Evolutionary conservation across 2,329 filamentous ascomycete genomes (phyloP).

Genomic region (Tolypocladium cylindrosporum): DNA sequence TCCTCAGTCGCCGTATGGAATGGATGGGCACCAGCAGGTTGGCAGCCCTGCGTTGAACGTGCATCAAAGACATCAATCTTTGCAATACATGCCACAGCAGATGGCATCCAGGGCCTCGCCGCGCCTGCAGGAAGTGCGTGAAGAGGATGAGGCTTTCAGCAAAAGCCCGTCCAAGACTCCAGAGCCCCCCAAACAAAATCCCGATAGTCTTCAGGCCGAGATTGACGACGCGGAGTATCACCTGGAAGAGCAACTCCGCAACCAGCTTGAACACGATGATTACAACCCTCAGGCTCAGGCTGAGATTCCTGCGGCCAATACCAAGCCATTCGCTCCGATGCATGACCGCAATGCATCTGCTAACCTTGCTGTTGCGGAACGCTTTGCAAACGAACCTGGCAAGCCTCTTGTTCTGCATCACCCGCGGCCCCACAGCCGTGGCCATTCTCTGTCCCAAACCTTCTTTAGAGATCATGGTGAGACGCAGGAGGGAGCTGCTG

Average conservation of each 20-base stretch:
- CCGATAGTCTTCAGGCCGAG: slow-evolving; percentile 73
- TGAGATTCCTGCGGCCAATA: slow-evolving; percentile 12
- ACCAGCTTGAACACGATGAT: slow-evolving; percentile 69
- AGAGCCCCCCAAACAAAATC: slow-evolving; percentile 34
- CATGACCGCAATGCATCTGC: slow-evolving; percentile 36
- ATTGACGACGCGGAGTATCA: slow-evolving; percentile 82
- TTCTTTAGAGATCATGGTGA: slow-evolving; percentile 51
- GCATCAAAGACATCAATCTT: slow-evolving; percentile 48
- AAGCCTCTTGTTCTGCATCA: slow-evolving; percentile 55
- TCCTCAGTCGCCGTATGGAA: slow-evolving; percentile 52
- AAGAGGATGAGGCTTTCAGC: slow-evolving; percentile 50
- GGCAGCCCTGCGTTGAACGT: slow-evolving; percentile 31
- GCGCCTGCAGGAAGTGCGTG: slow-evolving; percentile 61
- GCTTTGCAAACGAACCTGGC: slow-evolving; percentile 42
- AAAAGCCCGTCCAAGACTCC: slow-evolving; percentile 46
- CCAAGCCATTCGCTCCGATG: slow-evolving; percentile 13
- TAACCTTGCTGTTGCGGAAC: slow-evolving; percentile 36
- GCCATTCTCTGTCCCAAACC: slow-evolving; percentile 60
- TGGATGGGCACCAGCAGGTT: slow-evolving; percentile 35
- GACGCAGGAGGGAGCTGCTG: slow-evolving; percentile 25
- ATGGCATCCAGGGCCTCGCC: slow-evolving; percentile 47
- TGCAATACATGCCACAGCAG: slow-evolving; percentile 47
- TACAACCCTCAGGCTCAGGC: slow-evolving; percentile 53
- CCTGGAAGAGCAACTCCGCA: slow-evolving; percentile 67
- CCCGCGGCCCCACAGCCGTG: slow-evolving; percentile 63